Evolutionary conservation across 2,329 filamentous ascomycete genomes (phyloP), one percentile per base, ranked within the genome.

Genomic region (Ophiostoma sp.): DNA sequence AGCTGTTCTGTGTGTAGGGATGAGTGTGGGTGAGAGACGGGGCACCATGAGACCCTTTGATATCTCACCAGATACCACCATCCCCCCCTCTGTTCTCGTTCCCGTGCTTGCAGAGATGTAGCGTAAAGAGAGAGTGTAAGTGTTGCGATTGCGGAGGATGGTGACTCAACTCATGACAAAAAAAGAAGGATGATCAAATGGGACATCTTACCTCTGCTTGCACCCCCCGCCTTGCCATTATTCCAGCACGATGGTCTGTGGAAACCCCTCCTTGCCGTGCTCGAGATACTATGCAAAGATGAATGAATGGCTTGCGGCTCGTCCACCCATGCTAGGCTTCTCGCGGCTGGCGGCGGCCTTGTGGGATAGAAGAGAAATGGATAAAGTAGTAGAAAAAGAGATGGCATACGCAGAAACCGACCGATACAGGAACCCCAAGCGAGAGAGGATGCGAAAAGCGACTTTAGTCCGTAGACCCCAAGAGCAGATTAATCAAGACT

Each of bases 361-460:
- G 44, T 48, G 44, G n/a, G 17, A 52, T 52, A 52, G 17, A n/a
- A 7, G 17, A n/a, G 5, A 23, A 27, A 23, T 57, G 13, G 52
- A 57, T 27, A 57, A 57, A 57, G n/a, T 13, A 13, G 13, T 57
- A 27, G n/a, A 57, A 27, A 27, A 15, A 11, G 17, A 13, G 23
- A 52, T 13, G 27, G n/a, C 44, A 48, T 20, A 48, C 44, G 20
- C 20, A n/a, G 8, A 17, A 27, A 57, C 2, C n/a, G 52, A 57
- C 52, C 52, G 23, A 57, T 57, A 57, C 23, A 57, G 52, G 23
- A 57, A 57, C n/a, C 52, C 52, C 52, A 57, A 57, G 52, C 52
- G 52, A 48, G 44, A 48, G 44, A 48, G 44, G 20, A 57, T 27
- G 52, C n/a, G 10, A 57, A 57, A 57, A 57, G 2, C n/a, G 8